Conservation (phyloP, 2,329 filamentous ascomycete species). For the Penicillium paneum region DNA sequence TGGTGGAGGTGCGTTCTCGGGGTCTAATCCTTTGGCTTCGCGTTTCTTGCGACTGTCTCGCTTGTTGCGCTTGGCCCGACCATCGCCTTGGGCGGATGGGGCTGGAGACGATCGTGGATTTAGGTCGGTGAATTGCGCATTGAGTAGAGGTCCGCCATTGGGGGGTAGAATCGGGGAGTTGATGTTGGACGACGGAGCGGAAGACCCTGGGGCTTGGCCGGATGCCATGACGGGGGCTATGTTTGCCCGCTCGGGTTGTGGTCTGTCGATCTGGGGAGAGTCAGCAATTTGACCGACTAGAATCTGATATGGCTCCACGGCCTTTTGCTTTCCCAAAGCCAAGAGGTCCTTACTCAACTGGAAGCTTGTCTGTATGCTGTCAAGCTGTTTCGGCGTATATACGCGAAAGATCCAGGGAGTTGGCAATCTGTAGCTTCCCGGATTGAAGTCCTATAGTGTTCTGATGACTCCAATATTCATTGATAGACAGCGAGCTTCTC, state of each 20-base stretch:
- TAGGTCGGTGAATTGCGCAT: slow-evolving; percentile 27
- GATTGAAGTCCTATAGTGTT: not conserved
- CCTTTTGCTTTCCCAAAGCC: not conserved
- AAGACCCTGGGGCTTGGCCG: slow-evolving; percentile 32
- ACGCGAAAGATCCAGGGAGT: not conserved
- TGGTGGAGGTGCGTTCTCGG: slow-evolving; percentile 33
- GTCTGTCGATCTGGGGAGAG: not conserved
- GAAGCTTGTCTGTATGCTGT: not conserved
- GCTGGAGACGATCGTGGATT: slow-evolving; percentile 36
- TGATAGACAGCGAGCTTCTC: not conserved
- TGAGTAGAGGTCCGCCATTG: slow-evolving; percentile 27
- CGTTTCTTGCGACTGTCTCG: slow-evolving; percentile 45
- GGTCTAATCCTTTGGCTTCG: slow-evolving; percentile 42
- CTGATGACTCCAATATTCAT: not conserved
- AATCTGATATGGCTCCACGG: not conserved
- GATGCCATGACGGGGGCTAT: slow-evolving; percentile 29
- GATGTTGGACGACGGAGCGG: slow-evolving; percentile 37
- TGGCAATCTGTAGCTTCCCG: not conserved
- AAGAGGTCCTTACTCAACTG: not conserved
- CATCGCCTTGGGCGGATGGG: slow-evolving; percentile 32
- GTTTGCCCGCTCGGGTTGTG: not conserved
- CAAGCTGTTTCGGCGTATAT: not conserved
- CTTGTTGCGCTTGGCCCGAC: slow-evolving; percentile 41
- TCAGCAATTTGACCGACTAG: not conserved
- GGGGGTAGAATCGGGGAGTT: slow-evolving; percentile 36